phyloP scores from a whole-genome alignment of 2,329 filamentous ascomycete genomes.

The Epichloe aotearoae region DNA sequence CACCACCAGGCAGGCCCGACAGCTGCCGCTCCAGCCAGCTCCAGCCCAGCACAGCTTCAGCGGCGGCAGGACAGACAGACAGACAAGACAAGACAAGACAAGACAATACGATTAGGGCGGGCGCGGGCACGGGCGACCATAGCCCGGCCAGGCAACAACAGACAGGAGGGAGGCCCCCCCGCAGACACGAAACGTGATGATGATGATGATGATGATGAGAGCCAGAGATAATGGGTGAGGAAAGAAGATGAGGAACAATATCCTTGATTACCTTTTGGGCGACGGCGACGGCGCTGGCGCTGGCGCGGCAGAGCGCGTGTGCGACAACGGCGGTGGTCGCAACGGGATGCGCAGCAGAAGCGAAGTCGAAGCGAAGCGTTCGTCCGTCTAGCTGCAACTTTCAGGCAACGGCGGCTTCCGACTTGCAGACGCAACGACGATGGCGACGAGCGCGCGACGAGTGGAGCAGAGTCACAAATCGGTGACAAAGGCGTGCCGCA shows the following conservation, averaged over 20 bases:
- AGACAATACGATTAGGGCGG: background rate
- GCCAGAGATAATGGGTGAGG: background rate
- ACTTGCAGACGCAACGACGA: slow-evolving; percentile 1
- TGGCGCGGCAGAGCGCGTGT: slow-evolving; percentile 8
- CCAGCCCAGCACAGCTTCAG: background rate
- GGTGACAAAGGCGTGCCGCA: slow-evolving; percentile 2
- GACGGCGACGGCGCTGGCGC: background rate
- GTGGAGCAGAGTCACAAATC: slow-evolving; percentile 2
- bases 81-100: too few relatives aligned
- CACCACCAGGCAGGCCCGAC: too few relatives aligned
- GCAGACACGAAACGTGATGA: slow-evolving; percentile 3
- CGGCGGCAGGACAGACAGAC: background rate
- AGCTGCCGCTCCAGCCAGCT: too few relatives aligned
- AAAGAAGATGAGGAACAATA: background rate
- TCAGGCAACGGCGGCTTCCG: background rate
- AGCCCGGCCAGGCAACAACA: background rate
- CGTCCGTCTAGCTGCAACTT: background rate
- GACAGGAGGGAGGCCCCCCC: slow-evolving; percentile 1
- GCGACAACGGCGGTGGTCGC: slow-evolving; percentile 5
- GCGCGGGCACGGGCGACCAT: background rate
- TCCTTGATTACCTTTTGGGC: slow-evolving; percentile 4
- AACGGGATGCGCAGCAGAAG: slow-evolving; percentile 5
- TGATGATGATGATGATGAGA: slow-evolving; percentile 1
- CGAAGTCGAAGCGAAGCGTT: slow-evolving; percentile 1
- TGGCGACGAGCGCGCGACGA: slow-evolving; percentile 4